These are phyloP conservation scores for Epicoccum nigrum DNA, from an alignment of 2,329 filamentous ascomycete species.

Conservation along the genomic window DNA sequence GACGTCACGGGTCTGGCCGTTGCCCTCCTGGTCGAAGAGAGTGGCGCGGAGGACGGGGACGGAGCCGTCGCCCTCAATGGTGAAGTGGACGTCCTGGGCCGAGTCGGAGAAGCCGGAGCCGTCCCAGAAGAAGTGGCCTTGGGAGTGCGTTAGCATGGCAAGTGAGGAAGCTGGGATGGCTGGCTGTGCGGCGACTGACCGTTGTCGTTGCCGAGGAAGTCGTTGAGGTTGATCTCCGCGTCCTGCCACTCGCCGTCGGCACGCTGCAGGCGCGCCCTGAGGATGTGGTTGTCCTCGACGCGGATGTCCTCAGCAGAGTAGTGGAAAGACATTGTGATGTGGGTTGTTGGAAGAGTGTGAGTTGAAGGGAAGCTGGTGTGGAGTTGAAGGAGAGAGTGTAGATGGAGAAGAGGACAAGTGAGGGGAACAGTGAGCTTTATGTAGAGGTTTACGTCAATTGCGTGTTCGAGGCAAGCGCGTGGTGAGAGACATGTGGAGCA, in stretches of 20 bases:
- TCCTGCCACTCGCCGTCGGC: conserved; percentile 54
- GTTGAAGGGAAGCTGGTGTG: not conserved
- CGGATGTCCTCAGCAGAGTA: conserved; percentile 53
- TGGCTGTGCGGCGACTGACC: conserved; percentile 47
- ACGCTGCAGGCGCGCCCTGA: conserved; percentile 52
- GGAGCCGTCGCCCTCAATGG: conserved; percentile 57
- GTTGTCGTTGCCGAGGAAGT: conserved; percentile 59
- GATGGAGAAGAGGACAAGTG: conserved; percentile 5
- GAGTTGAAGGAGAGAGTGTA: conserved; percentile 1
- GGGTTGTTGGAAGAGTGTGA: not conserved
- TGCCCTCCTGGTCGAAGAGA: conserved; percentile 54
- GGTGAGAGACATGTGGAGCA: conserved; percentile 16
- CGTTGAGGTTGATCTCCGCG: conserved; percentile 57
- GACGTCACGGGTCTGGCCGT: conserved; percentile 53
- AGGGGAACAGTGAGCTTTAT: conserved; percentile 10
- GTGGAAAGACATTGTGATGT: conserved; percentile 54
- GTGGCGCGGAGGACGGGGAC: conserved; percentile 61
- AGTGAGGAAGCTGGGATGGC: not conserved
- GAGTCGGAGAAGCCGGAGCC: conserved; percentile 55
- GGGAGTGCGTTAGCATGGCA: not conserved
- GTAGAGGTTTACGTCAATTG: conserved; percentile 10
- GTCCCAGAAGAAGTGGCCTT: conserved; percentile 57
- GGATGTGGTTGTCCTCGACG: conserved; percentile 59
- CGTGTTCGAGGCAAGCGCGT: conserved; percentile 5
- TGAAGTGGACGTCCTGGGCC: conserved; percentile 56